Conservation (phyloP, 345 rosid genomes). For the Populus alba region DNA sequence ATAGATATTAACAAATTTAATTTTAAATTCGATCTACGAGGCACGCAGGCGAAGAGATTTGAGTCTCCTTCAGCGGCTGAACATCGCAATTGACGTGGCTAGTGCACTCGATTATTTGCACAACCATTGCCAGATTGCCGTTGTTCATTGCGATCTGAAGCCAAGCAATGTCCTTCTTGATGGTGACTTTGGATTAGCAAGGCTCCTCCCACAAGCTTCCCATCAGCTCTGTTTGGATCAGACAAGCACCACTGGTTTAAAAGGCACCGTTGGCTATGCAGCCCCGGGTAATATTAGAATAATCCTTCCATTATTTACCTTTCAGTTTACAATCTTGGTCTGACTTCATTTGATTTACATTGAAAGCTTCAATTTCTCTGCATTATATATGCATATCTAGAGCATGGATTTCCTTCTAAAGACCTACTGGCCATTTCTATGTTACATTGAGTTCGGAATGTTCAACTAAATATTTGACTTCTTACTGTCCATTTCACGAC, state of each 20-base stretch:
- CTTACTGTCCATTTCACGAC: too few species aligned
- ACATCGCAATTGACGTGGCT: not conserved
- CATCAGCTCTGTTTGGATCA: not conserved
- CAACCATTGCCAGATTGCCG: not conserved
- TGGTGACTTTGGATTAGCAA: constrained; percentile 1
- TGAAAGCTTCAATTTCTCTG: not conserved
- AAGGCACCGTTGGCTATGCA: not conserved
- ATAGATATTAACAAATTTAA: too few species aligned
- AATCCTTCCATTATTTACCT: not conserved
- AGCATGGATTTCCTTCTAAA: too few species aligned
- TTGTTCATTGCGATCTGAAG: not conserved
- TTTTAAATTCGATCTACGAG: not conserved
- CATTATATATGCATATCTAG: too few species aligned
- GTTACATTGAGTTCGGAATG: too few species aligned
- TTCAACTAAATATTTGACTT: too few species aligned
- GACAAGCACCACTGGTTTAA: not conserved
- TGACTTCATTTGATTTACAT: not conserved
- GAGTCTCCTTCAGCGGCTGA: not conserved
- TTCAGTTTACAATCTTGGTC: not conserved
- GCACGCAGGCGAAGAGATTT: not conserved
- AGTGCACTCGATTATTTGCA: not conserved
- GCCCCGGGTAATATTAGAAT: constrained; percentile 5
- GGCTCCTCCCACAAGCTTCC: not conserved
- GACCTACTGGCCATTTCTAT: too few species aligned
- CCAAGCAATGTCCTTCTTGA: constrained; percentile 1